A percentile compares a stretch with the other conserved stretches of the same genome.
Evolutionary conservation across 768 basidiomycete genomes (phyloP).

Genomic region (Boletus rubescentipes): DNA sequence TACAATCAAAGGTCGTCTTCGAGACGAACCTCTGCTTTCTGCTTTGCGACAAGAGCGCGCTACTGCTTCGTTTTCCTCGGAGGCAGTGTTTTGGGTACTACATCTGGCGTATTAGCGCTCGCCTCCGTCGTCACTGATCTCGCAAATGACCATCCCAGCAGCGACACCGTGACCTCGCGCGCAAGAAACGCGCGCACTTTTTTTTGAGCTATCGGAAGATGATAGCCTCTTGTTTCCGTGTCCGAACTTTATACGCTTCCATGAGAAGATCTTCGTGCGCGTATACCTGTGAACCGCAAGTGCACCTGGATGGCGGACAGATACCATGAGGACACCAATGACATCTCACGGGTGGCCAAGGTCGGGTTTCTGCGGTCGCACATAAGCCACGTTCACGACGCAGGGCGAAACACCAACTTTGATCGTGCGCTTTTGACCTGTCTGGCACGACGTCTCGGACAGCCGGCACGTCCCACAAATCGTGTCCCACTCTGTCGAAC

Average conservation of each 20-base stretch:
- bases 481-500: conserved; percentile 69
- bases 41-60: conserved; percentile 60
- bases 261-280: conserved; percentile 72
- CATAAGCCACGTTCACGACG: neutral
- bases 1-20: neutral
- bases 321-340: conserved; percentile 65
- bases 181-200: conserved; percentile 43
- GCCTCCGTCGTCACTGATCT: conserved; percentile 39
- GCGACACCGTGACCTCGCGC: conserved; percentile 41
- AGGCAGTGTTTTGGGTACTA: conserved; percentile 41
- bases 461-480: conserved; percentile 52
- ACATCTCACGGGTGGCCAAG: conserved; percentile 44
- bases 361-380: conserved; percentile 54
- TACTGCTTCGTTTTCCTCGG: too few species aligned
- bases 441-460: conserved; percentile 40
- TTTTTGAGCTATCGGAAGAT: conserved; percentile 50
- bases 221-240: conserved; percentile 50
- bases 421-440: conserved; percentile 42
- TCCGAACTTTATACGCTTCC: conserved; percentile 66
- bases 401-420: conserved; percentile 44
- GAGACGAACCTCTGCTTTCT: conserved; percentile 59
- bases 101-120: conserved; percentile 28
- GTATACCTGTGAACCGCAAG: conserved; percentile 81
- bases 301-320: conserved; percentile 79
- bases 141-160: conserved; percentile 66